Evolutionary conservation across 2,329 filamentous ascomycete genomes (phyloP).

Genomic region (Colletotrichum orbiculare): DNA sequence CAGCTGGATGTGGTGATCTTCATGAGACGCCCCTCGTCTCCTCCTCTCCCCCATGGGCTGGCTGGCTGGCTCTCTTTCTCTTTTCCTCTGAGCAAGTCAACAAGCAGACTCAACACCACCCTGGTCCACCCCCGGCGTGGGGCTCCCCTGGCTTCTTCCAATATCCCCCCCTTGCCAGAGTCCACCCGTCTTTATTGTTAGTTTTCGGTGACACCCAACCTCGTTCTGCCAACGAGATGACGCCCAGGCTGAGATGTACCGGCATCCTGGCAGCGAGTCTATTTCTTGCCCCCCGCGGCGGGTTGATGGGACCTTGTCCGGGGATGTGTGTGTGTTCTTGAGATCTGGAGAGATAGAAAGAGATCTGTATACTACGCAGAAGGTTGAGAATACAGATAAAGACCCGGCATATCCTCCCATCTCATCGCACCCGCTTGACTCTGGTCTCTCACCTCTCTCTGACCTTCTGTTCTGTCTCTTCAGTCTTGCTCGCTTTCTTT

Average conservation of each 20-base stretch:
- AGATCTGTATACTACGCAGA: neutral
- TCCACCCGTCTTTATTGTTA: neutral
- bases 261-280: neutral
- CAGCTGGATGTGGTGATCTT: constrained; percentile 13
- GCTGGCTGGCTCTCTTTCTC: neutral
- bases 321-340: neutral
- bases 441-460: neutral
- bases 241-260: constrained; percentile 1
- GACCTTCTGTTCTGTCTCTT: too few relatives aligned
- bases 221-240: constrained; percentile 12
- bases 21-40: constrained; percentile 4
- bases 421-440: too few relatives aligned
- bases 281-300: neutral
- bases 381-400: neutral
- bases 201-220: constrained; percentile 12
- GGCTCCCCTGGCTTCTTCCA: neutral
- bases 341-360: constrained; percentile 25
- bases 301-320: neutral
- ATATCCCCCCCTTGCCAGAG: neutral
- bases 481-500: neutral
- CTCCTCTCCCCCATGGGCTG: neutral
- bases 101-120: neutral
- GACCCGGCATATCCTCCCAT: too few relatives aligned
- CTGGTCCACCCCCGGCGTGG: constrained; percentile 10
- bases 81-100: neutral